These are phyloP conservation scores for Carpinus viminea DNA, from an alignment of 306 rosid species.

Conservation along the genomic window DNA sequence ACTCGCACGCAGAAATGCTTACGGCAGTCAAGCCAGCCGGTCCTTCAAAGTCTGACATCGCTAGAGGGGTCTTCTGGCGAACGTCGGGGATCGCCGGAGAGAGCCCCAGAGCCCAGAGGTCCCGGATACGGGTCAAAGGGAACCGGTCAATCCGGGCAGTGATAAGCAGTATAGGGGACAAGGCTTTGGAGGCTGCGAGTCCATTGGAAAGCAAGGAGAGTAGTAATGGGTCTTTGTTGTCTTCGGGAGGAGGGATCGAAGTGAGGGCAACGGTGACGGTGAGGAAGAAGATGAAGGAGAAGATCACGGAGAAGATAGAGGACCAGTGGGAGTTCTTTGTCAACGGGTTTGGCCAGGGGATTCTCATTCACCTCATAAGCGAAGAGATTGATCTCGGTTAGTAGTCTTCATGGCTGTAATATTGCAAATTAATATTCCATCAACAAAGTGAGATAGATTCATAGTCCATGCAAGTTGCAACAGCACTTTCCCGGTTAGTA, in stretches of 20 bases:
- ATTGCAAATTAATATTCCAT: no score
- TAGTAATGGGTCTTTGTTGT: conserved; percentile 19
- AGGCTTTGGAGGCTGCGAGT: conserved; percentile 32
- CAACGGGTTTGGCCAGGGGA: conserved; percentile 85
- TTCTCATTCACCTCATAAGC: conserved; percentile 75
- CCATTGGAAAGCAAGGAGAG: conserved; percentile 40
- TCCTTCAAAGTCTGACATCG: conserved; percentile 25
- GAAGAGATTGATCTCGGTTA: conserved; percentile 71
- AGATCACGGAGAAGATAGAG: conserved; percentile 51
- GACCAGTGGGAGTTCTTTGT: conserved; percentile 74
- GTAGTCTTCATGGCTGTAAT: no score
- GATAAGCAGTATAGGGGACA: conserved; percentile 53
- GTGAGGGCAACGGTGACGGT: conserved; percentile 67
- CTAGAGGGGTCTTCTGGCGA: conserved; percentile 24
- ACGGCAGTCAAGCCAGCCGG: conserved; percentile 37
- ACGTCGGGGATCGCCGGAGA: conserved; percentile 5
- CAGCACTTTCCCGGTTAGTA: no score
- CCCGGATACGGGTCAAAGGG: conserved; percentile 14
- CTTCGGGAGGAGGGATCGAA: conserved; percentile 41
- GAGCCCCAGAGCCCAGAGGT: not conserved
- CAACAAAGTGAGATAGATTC: no score
- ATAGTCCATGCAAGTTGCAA: no score
- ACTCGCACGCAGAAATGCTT: conserved; percentile 33
- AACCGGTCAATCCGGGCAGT: conserved; percentile 39
- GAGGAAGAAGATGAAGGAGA: conserved; percentile 83